phyloP scores from a whole-genome alignment of 2,329 filamentous ascomycete genomes.

The Colletotrichum phormii region DNA sequence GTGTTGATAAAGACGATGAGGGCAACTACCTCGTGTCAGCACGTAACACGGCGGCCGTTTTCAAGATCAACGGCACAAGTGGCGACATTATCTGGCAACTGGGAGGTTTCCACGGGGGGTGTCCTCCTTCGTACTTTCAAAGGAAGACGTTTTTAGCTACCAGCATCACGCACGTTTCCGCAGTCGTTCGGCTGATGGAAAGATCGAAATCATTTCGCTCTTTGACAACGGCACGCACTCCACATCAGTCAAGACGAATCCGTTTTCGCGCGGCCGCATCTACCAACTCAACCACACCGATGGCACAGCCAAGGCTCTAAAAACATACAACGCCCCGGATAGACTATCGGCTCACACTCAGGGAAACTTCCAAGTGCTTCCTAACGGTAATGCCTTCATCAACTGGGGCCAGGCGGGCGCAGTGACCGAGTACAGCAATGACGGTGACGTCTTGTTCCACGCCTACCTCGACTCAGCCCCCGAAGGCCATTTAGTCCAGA shows the following conservation, averaged over 20 bases:
- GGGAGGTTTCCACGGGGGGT: conserved; percentile 55
- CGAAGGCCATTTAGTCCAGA: conserved; percentile 39
- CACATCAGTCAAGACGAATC: conserved; percentile 39
- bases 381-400: conserved; percentile 57
- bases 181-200: conserved; percentile 49
- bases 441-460: conserved; percentile 39
- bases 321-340: conserved; percentile 32
- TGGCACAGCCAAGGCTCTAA: conserved; percentile 25
- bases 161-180: conserved; percentile 65
- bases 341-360: conserved; percentile 33
- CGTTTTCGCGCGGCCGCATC: conserved; percentile 28
- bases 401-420: conserved; percentile 63
- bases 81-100: conserved; percentile 66
- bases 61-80: conserved; percentile 58
- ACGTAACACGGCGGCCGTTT: conserved; percentile 58
- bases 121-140: conserved; percentile 52
- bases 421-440: conserved; percentile 56
- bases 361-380: conserved; percentile 46
- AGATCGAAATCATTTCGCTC: conserved; percentile 63
- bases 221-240: conserved; percentile 59
- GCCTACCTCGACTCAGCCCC: conserved; percentile 35
- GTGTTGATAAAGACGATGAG: conserved; percentile 60
- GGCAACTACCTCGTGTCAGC: conserved; percentile 67
- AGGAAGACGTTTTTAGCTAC: conserved; percentile 56
- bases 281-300: conserved; percentile 35